These are phyloP conservation scores for Monascus purpureus DNA, from an alignment of 495 filamentous ascomycete species.

Conservation along the genomic window DNA sequence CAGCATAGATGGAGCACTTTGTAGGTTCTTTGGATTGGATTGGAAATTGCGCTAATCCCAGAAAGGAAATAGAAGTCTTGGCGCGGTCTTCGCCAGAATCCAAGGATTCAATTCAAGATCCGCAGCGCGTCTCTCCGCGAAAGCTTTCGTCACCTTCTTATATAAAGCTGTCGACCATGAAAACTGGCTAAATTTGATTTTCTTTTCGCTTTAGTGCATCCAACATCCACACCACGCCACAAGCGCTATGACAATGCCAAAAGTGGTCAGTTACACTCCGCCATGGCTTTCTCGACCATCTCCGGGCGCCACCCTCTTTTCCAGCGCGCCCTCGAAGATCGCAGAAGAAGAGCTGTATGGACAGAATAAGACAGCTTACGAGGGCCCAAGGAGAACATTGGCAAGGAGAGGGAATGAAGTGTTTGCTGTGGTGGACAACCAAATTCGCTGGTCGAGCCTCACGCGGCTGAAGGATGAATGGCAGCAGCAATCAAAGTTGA, in stretches of 20 bases:
- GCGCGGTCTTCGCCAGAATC: too few relatives aligned
- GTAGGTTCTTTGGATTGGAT: too few relatives aligned
- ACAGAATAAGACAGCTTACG: slow-evolving; percentile 22
- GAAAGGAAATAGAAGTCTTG: too few relatives aligned
- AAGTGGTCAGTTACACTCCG: slow-evolving; percentile 67
- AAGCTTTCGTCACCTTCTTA: too few relatives aligned
- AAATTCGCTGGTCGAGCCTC: slow-evolving; percentile 78
- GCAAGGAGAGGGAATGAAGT: slow-evolving; percentile 65
- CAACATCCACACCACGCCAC: too few relatives aligned
- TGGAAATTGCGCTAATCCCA: too few relatives aligned
- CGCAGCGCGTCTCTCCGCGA: too few relatives aligned
- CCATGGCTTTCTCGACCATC: slow-evolving; percentile 66
- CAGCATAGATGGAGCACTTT: too few relatives aligned
- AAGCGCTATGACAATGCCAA: slow-evolving; percentile 45
- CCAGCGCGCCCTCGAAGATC: slow-evolving; percentile 20
- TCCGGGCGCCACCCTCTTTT: slow-evolving; percentile 60
- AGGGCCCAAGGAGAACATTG: slow-evolving; percentile 51
- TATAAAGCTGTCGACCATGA: too few relatives aligned
- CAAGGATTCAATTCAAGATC: too few relatives aligned
- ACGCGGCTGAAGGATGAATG: slow-evolving; percentile 59
- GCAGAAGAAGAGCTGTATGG: slow-evolving; percentile 16
- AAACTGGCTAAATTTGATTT: too few relatives aligned
- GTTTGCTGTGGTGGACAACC: slow-evolving; percentile 70
- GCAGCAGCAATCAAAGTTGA: slow-evolving; percentile 30
- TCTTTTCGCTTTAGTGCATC: too few relatives aligned